Base-by-base conservation (phyloP, 257 asterid species). In the Plantago elongata region DNA sequence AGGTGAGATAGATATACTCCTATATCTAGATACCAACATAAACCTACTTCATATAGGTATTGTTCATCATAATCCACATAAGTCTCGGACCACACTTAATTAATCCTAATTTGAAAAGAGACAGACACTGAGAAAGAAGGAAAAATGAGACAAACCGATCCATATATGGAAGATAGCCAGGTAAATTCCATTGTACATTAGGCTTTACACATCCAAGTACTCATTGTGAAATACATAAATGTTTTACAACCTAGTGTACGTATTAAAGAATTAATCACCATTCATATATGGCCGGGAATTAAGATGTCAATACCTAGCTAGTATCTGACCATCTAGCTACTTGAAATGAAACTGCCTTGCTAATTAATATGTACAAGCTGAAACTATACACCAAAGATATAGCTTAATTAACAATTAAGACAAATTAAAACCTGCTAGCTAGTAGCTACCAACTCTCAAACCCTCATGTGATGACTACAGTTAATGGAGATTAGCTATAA, bases 281-380 rank as follows among this genome's bases (percentile, higher is more conserved):
- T 38, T 2, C 27, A 22, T 22, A 22, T 22, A 22, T 22, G 2
- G n/a, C n/a, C n/a, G n/a, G 27, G 27, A 22, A 22, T 22, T 2
- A 22, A 22, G 27, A 22, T 22, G 27, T 22, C 27, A 22, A 22
- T 46, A 67, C 66, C 56, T 44, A 60, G 43, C 22, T 18, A 27
- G n/a, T 42, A 56, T 55, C 17, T 65, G 44, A n/a, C 40, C 64
- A 63, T 74, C 69, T n/a, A n/a, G n/a, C n/a, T 61, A 64, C 67
- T 63, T 67, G 15, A 57, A 69, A 60, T 48, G 61, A 64, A 73
- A 34, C 27, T 57, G 62, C 18, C 65, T 22, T 22, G 27, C 27
- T 57, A 27, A 51, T 54, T 57, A 27, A 51, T 54, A 80, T 77
- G 69, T 80, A 77, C 82, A 80, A 71, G 50, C 27, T 22, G 27